phyloP scores from a whole-genome alignment of 2,329 filamentous ascomycete genomes.

The Paraphaeosphaeria minitans region DNA sequence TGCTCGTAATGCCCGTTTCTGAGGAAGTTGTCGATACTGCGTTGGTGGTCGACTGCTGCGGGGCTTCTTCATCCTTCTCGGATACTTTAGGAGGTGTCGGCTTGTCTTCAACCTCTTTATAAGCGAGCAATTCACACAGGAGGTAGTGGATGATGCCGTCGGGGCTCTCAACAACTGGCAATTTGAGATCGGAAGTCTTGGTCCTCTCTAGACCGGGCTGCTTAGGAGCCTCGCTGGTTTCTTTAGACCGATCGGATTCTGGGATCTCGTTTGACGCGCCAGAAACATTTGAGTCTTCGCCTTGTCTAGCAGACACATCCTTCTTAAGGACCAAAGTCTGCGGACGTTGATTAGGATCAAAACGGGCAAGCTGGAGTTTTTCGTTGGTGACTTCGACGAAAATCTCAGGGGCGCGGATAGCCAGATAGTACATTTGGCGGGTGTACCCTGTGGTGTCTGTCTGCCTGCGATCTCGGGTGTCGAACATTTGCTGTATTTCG shows the following conservation, averaged over 20 bases:
- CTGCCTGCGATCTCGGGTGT: constrained; percentile 55
- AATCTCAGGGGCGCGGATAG: constrained; percentile 78
- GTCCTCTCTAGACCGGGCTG: constrained; percentile 64
- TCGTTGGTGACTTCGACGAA: constrained; percentile 91
- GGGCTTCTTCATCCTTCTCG: constrained; percentile 48
- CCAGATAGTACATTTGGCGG: constrained; percentile 76
- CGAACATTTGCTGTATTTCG: constrained; percentile 82
- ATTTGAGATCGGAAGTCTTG: constrained; percentile 74
- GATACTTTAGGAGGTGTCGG: constrained; percentile 56
- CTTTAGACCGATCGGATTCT: constrained; percentile 43
- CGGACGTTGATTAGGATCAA: constrained; percentile 58
- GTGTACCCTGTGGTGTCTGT: constrained; percentile 75
- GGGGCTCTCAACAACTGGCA: constrained; percentile 85
- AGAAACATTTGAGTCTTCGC: constrained; percentile 19
- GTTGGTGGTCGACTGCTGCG: constrained; percentile 16
- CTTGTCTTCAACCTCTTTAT: constrained; percentile 90
- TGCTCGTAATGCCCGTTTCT: constrained; percentile 17
- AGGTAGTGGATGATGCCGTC: constrained; percentile 96
- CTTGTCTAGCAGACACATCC: constrained; percentile 41
- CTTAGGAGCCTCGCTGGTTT: constrained; percentile 37
- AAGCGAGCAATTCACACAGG: constrained; percentile 87
- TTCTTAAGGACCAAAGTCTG: constrained; percentile 61
- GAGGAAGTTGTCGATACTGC: constrained; percentile 12
- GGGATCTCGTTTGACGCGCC: constrained; percentile 34
- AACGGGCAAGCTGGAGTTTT: constrained; percentile 74